phyloP scores from a whole-genome alignment of 2,329 filamentous ascomycete genomes.

The Xylariaceae sp. region DNA sequence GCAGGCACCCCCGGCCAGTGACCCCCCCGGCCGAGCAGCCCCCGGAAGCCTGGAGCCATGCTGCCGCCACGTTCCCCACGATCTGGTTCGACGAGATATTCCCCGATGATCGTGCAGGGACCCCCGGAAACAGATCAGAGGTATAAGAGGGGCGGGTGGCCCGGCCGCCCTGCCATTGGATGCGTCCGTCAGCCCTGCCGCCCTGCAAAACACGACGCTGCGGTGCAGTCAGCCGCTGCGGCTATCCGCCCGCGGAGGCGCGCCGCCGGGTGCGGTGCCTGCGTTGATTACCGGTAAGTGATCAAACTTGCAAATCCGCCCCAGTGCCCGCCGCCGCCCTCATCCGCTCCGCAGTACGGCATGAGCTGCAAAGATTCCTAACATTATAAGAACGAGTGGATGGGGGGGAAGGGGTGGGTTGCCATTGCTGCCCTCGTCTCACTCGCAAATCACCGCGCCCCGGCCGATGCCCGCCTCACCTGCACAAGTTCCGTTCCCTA shows the following conservation, averaged over 20 bases:
- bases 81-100: conserved; percentile 12
- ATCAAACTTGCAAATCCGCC: too few relatives aligned
- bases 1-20: too few relatives aligned
- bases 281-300: too few relatives aligned
- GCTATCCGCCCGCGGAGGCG: neutral
- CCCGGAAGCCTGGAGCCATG: neutral
- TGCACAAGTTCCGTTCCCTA: too few relatives aligned
- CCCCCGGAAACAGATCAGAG: neutral
- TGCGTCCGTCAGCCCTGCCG: neutral
- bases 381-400: neutral
- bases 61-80: conserved; percentile 8
- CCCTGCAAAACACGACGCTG: neutral
- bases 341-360: too few relatives aligned
- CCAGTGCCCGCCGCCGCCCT: too few relatives aligned
- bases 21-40: neutral
- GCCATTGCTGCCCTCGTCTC: too few relatives aligned
- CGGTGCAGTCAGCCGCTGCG: neutral
- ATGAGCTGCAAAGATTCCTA: too few relatives aligned
- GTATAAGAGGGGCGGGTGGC: neutral
- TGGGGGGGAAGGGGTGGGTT: neutral
- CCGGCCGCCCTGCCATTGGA: neutral
- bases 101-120: conserved; percentile 14
- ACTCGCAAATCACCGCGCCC: too few relatives aligned
- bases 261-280: too few relatives aligned
- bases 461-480: too few relatives aligned